Evolutionary conservation across 768 basidiomycete genomes (phyloP).

Genomic region (Suillus discolor): DNA sequence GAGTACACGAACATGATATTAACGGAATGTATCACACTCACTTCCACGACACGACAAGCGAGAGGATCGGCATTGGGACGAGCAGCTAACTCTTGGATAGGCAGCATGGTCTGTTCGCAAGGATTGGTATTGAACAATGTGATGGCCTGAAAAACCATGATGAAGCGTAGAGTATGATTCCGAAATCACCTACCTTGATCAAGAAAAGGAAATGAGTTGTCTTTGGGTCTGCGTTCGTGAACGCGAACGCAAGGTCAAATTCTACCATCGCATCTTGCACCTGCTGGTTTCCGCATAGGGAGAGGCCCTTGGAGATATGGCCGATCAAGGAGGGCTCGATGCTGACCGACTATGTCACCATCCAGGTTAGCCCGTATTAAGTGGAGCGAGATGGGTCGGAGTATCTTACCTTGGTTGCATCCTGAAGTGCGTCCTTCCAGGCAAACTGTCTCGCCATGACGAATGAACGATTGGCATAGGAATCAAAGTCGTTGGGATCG

Average conservation of each 20-base stretch:
- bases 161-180: neutral
- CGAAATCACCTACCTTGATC: neutral
- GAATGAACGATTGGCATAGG: neutral
- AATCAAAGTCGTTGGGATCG: neutral
- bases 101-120: neutral
- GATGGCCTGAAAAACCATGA: neutral
- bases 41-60: neutral
- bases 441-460: neutral
- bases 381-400: neutral
- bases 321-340: neutral
- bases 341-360: neutral
- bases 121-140: neutral
- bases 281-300: neutral
- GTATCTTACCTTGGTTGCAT: neutral
- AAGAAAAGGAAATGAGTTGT: neutral
- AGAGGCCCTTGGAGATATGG: neutral
- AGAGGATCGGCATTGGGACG: neutral
- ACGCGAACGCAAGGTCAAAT: neutral
- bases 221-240: neutral
- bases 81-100: neutral
- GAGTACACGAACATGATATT: neutral
- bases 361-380: neutral
- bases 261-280: neutral
- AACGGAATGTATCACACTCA: neutral
- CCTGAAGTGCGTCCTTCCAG: neutral